Conservation (phyloP, 2,329 filamentous ascomycete species). For the Talaromyces sp. region DNA sequence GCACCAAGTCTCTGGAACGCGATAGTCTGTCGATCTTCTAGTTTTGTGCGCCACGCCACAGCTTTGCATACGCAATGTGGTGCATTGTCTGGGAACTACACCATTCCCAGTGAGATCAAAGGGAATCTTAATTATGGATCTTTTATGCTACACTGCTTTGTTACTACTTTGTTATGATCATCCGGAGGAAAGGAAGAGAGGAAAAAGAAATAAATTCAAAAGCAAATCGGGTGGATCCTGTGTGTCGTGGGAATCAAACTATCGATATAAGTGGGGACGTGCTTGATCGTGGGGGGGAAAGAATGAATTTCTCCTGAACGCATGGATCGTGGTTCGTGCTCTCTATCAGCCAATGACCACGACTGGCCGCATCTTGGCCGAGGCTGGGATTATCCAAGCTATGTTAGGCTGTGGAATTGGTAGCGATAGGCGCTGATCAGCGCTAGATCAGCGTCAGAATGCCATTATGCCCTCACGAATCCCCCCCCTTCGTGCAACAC, state of each 20-base stretch:
- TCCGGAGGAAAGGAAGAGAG: neutral
- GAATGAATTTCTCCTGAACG: constrained; percentile 14
- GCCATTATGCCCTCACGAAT: constrained; percentile 1
- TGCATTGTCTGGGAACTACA: neutral
- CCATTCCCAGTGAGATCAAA: neutral
- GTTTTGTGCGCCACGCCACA: constrained; percentile 17
- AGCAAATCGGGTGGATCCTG: neutral
- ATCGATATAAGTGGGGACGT: constrained; percentile 7
- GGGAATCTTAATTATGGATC: neutral
- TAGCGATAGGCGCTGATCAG: constrained; percentile 4
- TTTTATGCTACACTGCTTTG: neutral
- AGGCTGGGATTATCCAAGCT: no score
- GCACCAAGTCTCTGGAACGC: constrained; percentile 11
- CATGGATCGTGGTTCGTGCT: constrained; percentile 9
- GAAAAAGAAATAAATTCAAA: neutral
- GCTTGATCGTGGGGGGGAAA: constrained; percentile 12
- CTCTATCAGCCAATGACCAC: no score
- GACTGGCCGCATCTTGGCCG: no score
- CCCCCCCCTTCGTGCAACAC: constrained; percentile 8
- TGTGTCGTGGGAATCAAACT: neutral
- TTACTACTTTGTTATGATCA: no score
- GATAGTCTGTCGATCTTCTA: constrained; percentile 25
- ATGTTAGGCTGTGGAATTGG: neutral
- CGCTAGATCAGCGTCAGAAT: neutral
- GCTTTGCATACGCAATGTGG: constrained; percentile 1